These are phyloP conservation scores for Niebla homalea DNA, from an alignment of 495 filamentous ascomycete species.

Conservation along the genomic window DNA sequence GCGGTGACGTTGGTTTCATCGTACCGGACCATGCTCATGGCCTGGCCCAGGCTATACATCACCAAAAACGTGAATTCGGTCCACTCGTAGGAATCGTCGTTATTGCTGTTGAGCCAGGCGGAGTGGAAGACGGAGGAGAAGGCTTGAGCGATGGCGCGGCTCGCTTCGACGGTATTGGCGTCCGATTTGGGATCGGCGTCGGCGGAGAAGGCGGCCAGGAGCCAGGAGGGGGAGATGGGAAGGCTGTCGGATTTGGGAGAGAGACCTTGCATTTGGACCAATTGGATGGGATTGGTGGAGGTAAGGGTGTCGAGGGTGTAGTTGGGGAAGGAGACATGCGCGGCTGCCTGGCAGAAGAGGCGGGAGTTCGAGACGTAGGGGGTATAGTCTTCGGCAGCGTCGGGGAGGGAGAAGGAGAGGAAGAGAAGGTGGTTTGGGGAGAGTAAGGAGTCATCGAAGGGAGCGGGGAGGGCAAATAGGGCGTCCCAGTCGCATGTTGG, in stretches of 20 bases:
- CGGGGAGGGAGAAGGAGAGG: not conserved
- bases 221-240: constrained; percentile 14
- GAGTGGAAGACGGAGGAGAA: not conserved
- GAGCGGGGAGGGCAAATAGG: constrained; percentile 10
- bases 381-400: not conserved
- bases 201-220: constrained; percentile 18
- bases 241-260: not conserved
- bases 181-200: not conserved
- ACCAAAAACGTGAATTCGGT: not conserved
- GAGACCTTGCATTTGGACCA: constrained; percentile 7
- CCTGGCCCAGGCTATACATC: constrained; percentile 9
- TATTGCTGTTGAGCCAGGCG: not conserved
- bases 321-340: constrained; percentile 9
- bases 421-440: not conserved
- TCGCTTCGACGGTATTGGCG: constrained; percentile 1
- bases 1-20: constrained; percentile 4
- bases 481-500: constrained; percentile 17
- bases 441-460: not conserved
- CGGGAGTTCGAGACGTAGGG: not conserved
- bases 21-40: constrained; percentile 13
- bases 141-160: constrained; percentile 5
- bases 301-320: constrained; percentile 13
- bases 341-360: constrained; percentile 8
- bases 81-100: not conserved
- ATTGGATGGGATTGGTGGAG: constrained; percentile 6